A percentile compares a stretch with the other conserved stretches of the same genome.
Evolutionary conservation across 495 filamentous ascomycete genomes (phyloP).

Genomic region (Tuber aestivum): DNA sequence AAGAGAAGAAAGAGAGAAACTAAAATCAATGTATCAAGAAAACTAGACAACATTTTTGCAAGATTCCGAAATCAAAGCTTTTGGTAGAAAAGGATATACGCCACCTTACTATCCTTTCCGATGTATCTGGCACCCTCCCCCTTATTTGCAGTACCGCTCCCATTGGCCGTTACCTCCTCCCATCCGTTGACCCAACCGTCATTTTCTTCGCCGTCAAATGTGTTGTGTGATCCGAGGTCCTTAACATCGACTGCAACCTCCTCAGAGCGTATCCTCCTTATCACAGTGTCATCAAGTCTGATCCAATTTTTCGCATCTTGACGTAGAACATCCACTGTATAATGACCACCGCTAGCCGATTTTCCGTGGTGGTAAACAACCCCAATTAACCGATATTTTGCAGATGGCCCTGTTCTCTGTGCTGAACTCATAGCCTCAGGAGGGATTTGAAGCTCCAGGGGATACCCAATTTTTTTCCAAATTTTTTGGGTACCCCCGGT

Average conservation of each 20-base stretch:
- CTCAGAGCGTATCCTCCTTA: constrained; percentile 75
- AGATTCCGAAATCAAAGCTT: constrained; percentile 49
- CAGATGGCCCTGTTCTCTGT: constrained; percentile 61
- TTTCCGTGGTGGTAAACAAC: constrained; percentile 98
- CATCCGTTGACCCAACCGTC: constrained; percentile 65
- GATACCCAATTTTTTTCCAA: constrained; percentile 96
- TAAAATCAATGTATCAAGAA: neutral
- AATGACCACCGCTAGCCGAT: constrained; percentile 89
- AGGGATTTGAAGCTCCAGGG: constrained; percentile 87
- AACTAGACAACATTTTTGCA: constrained; percentile 15
- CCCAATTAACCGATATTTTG: constrained; percentile 77
- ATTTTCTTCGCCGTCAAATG: constrained; percentile 58
- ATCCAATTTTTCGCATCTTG: constrained; percentile 95
- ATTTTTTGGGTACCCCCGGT: constrained; percentile 92
- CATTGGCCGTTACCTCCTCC: constrained; percentile 64
- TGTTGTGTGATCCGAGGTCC: constrained; percentile 48
- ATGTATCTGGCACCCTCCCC: constrained; percentile 63
- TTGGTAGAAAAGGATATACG: constrained; percentile 94
- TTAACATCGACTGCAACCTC: constrained; percentile 85
- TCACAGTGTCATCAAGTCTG: constrained; percentile 86
- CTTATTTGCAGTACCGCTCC: constrained; percentile 55
- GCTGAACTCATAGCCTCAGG: constrained; percentile 80
- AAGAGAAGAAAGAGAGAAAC: constrained; percentile 13
- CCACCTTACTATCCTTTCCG: constrained; percentile 88
- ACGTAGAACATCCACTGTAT: constrained; percentile 90